These are phyloP conservation scores for Jaminaea rosea DNA, from an alignment of 1,284 basidiomycete species.

Conservation along the genomic window DNA sequence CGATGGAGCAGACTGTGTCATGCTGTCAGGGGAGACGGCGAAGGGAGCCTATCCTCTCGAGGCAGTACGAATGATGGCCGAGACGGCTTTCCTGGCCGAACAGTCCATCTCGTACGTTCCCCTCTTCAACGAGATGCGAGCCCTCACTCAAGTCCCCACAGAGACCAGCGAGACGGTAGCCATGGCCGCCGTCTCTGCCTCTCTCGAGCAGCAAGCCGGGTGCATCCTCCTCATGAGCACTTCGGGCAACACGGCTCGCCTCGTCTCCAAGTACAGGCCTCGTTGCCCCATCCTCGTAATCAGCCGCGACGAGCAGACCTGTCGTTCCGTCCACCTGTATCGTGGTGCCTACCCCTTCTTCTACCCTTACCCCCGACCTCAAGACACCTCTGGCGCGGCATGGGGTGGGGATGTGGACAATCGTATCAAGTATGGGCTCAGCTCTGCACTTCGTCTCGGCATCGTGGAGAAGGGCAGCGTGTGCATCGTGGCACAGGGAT, in stretches of 20 bases:
- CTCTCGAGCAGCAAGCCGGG: conserved; percentile 45
- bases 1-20: conserved; percentile 47
- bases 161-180: conserved; percentile 46
- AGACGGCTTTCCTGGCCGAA: conserved; percentile 46
- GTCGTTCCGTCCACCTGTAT: conserved; percentile 92
- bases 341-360: conserved; percentile 95
- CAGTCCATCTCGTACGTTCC: conserved; percentile 43
- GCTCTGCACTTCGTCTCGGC: conserved; percentile 73
- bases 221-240: conserved; percentile 89
- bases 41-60: conserved; percentile 46
- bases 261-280: conserved; percentile 95
- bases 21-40: conserved; percentile 47
- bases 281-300: conserved; percentile 80
- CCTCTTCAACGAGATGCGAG: conserved; percentile 52
- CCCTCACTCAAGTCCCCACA: conserved; percentile 37
- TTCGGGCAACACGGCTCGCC: conserved; percentile 79
- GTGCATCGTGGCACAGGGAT: conserved; percentile 91
- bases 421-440: conserved; percentile 64
- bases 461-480: conserved; percentile 84
- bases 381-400: conserved; percentile 63
- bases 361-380: conserved; percentile 83
- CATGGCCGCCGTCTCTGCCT: conserved; percentile 43
- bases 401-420: conserved; percentile 89
- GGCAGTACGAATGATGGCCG: conserved; percentile 51
- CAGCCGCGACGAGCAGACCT: conserved; percentile 88